Percentiles rank a stretch among this genome's conserved stretches.
These are phyloP conservation scores for Chaetoceros muelleri DNA, from an alignment of 108 stramenopile genomes.

Conservation along the genomic window DNA sequence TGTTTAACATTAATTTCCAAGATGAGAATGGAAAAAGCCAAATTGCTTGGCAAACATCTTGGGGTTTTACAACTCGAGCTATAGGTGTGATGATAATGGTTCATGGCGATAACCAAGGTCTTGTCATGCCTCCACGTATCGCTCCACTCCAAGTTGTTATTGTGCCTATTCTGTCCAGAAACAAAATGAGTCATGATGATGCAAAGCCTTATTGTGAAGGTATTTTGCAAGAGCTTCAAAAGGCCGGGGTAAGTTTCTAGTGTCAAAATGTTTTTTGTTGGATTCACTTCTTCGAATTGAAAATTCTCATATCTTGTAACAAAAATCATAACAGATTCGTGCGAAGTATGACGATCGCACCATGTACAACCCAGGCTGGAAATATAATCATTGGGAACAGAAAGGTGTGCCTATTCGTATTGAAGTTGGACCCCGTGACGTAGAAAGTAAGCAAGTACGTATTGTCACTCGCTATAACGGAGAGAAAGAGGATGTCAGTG, in stretches of 20 bases:
- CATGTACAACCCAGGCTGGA: constrained; percentile 99
- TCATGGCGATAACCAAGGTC: constrained; percentile 97
- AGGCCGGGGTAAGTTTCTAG: constrained; percentile 32
- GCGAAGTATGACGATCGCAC: constrained; percentile 87
- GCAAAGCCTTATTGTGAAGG: constrained; percentile 59
- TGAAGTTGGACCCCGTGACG: constrained; percentile 96
- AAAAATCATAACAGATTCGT: constrained; percentile 38
- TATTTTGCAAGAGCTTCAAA: constrained; percentile 48
- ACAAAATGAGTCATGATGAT: constrained; percentile 51
- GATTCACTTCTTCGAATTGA: background rate
- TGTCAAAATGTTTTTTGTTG: background rate
- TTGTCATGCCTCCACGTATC: constrained; percentile 94
- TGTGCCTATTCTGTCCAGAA: constrained; percentile 92
- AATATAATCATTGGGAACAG: constrained; percentile 99
- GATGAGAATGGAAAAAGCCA: constrained; percentile 85
- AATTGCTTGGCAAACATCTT: constrained; percentile 95
- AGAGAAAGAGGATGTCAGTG: constrained; percentile 69
- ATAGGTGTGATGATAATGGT: constrained; percentile 99
- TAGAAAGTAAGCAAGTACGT: constrained; percentile 73
- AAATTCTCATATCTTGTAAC: background rate
- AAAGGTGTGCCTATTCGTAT: constrained; percentile 99
- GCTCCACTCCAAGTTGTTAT: constrained; percentile 95
- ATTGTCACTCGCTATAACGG: constrained; percentile 84
- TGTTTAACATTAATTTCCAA: constrained; percentile 97
- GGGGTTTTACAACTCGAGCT: constrained; percentile 97